phyloP scores from a whole-genome alignment of 2,329 filamentous ascomycete genomes.

The Nemania sp. region DNA sequence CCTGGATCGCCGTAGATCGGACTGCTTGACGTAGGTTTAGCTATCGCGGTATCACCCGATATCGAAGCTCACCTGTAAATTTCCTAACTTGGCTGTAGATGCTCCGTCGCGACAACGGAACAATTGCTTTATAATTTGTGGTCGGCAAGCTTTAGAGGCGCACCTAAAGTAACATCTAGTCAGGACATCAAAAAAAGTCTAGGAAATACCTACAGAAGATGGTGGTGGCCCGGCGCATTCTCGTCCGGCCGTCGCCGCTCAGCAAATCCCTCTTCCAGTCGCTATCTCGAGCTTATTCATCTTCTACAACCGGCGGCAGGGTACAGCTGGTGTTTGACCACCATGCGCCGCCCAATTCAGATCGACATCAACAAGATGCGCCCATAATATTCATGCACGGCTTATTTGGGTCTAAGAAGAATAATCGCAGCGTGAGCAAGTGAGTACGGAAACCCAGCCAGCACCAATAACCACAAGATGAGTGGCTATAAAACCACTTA shows the following conservation, averaged over 20 bases:
- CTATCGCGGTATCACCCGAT: too few species aligned
- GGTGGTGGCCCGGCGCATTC: conserved; percentile 13
- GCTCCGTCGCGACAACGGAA: too few species aligned
- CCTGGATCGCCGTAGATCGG: too few species aligned
- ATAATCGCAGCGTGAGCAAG: conserved; percentile 94
- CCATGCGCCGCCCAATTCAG: conserved; percentile 58
- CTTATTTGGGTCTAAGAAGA: conserved; percentile 92
- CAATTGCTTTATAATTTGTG: too few species aligned
- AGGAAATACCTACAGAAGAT: conserved; percentile 1
- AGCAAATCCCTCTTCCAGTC: conserved; percentile 11
- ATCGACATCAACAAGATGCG: conserved; percentile 45
- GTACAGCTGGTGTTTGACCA: conserved; percentile 64
- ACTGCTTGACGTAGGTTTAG: too few species aligned
- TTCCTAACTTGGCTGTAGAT: too few species aligned
- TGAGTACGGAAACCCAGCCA: conserved; percentile 51
- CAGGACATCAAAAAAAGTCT: too few species aligned
- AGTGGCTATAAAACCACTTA: too few species aligned
- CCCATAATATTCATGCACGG: conserved; percentile 91
- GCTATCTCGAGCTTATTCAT: conserved; percentile 20
- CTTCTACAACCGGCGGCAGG: conserved; percentile 9
- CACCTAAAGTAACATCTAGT: too few species aligned
- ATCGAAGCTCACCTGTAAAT: too few species aligned
- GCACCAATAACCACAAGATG: too few species aligned
- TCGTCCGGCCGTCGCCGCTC: conserved; percentile 8
- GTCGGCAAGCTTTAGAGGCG: too few species aligned